Evolutionary conservation across 768 basidiomycete species (phyloP), one percentile per base, ranked within the genome.

Genomic region (Pilatotrama ljubarskyi): DNA sequence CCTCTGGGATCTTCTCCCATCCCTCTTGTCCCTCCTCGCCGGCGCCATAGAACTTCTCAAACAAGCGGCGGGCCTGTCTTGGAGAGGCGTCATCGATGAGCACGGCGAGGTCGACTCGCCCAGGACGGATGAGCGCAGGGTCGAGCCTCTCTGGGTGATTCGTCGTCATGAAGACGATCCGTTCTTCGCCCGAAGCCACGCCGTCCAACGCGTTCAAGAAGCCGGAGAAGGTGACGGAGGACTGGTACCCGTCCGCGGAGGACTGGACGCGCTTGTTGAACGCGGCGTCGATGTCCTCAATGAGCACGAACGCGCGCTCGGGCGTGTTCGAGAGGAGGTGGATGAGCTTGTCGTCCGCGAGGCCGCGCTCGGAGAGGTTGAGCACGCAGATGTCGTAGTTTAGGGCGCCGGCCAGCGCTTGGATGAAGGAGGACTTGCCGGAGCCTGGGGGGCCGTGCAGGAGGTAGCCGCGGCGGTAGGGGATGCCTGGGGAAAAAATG

Each of bases 161-260:
- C n/a, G 97, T 98, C 0, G 97, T 99, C 88, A 99, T 91, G 76
- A 99, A 99, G 36, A 99, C 85, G 70, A 99, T 88, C n/a, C 97
- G 87, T 68, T 97, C 95, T 76, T 98, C 95, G 41, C 95, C 93
- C 11, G 96, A 97, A 5, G 94, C 96, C 26, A 99, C 96, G 17
- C 97, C 97, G 69, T 99, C 97, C 2, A 99, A 80, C 14, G 95
- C 95, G 67, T 99, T 99, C 42, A 99, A 77, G 70, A 98, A 92
- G 25, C 97, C 97, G 8, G 96, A 98, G 76, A 99, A 98, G 3
- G 97, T 98, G 36, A 99, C 89, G 13, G 91, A 90, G 0, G 94
- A 95, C 74, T 95, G 94, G 74, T 72, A 96, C 93, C 96, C 97
- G 65, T 98, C 95, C 65, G 93, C 95, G 52, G 84, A 85, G 0